A percentile compares a stretch with the other conserved stretches of the same genome.
These are phyloP conservation scores for Manihot esculenta DNA, from an alignment of 441 rosid species.

Conservation along the genomic window DNA sequence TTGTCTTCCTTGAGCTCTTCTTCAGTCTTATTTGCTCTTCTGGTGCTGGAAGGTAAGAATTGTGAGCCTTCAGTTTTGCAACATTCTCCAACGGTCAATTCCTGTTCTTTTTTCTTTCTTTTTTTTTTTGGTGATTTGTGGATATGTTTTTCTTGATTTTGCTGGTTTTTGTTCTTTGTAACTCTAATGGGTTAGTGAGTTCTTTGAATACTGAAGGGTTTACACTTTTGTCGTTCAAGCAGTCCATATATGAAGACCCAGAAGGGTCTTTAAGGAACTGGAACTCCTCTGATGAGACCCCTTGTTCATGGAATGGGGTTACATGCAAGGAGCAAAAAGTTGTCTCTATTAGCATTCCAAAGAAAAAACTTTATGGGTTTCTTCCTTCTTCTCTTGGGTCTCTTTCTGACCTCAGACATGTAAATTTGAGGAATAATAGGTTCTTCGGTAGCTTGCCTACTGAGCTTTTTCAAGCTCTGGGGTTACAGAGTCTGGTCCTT, in stretches of 20 bases:
- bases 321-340: conserved; percentile 81
- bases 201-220: conserved; percentile 63
- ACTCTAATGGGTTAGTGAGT: conserved; percentile 28
- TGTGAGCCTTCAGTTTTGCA: conserved; percentile 9
- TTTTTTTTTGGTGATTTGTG: not conserved
- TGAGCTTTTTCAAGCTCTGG: conserved; percentile 72
- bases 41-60: conserved; percentile 39
- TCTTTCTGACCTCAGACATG: conserved; percentile 79
- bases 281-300: conserved; percentile 72
- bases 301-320: conserved; percentile 94
- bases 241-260: conserved; percentile 65
- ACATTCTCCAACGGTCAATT: conserved; percentile 28
- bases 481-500: conserved; percentile 86
- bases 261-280: conserved; percentile 73
- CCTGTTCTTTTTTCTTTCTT: not conserved
- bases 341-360: conserved; percentile 81
- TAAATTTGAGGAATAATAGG: conserved; percentile 79
- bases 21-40: conserved; percentile 23
- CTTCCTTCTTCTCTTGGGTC: conserved; percentile 76
- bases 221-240: conserved; percentile 74
- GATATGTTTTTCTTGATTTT: conserved; percentile 45
- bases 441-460: conserved; percentile 62
- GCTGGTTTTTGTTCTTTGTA: conserved; percentile 42
- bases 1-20: conserved; percentile 24
- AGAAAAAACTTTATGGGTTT: conserved; percentile 71